phyloP scores from a whole-genome alignment of 441 rosid genomes.

The Arabidopsis lyrata region DNA sequence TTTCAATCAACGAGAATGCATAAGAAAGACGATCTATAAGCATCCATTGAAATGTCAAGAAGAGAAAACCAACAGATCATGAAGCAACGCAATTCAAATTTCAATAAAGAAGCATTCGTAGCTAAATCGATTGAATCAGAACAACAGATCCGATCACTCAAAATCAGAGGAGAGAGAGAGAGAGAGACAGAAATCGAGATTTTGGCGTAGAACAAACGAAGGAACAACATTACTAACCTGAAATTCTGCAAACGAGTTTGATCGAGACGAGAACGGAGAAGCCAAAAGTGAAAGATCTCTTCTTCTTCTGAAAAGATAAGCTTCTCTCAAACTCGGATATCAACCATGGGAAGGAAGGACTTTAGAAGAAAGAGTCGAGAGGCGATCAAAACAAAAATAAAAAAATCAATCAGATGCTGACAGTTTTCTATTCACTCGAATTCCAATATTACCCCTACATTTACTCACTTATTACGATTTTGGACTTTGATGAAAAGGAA shows the following conservation, averaged over 20 bases:
- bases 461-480: not conserved
- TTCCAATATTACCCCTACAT: not conserved
- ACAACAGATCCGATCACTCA: constrained; percentile 19
- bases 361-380: not conserved
- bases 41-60: constrained; percentile 19
- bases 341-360: not conserved
- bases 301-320: not conserved
- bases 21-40: constrained; percentile 34
- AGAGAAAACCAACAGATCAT: not conserved
- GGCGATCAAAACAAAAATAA: not conserved
- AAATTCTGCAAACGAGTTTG: not conserved
- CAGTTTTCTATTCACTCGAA: not conserved
- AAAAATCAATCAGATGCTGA: not conserved
- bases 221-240: not conserved
- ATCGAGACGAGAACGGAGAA: not conserved
- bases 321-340: not conserved
- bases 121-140: constrained; percentile 17
- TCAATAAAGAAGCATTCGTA: constrained; percentile 4
- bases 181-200: constrained; percentile 13
- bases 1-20: constrained; percentile 20
- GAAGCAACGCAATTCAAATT: constrained; percentile 9
- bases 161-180: constrained; percentile 27
- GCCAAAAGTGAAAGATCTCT: not conserved
- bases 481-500: not conserved
- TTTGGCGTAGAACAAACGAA: not conserved